Conservation (phyloP, 306 rosid species). For the Coriaria nepalensis region DNA sequence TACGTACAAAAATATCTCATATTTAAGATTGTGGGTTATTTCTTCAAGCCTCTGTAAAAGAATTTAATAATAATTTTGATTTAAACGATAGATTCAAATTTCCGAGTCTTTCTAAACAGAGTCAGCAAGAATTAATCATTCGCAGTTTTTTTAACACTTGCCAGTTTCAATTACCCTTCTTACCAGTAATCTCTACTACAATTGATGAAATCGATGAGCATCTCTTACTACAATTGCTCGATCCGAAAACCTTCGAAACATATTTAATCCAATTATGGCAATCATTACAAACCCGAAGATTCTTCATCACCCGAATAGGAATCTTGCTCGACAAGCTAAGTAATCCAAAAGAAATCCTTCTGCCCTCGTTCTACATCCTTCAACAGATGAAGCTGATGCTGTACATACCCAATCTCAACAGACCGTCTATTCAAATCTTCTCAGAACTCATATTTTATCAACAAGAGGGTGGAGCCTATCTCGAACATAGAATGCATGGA, state of each 20-base stretch:
- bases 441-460: slow-evolving; percentile 42
- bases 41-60: too few species aligned
- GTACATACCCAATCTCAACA: slow-evolving; percentile 46
- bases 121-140: too few species aligned
- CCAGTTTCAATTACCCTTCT: not conserved
- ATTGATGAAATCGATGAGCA: slow-evolving; percentile 76
- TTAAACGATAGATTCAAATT: not conserved
- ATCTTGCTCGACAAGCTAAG: slow-evolving; percentile 34
- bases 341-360: slow-evolving; percentile 56
- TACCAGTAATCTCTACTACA: slow-evolving; percentile 80
- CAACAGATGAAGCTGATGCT: slow-evolving; percentile 34
- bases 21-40: too few species aligned
- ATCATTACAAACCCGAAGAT: slow-evolving; percentile 74
- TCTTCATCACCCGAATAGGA: slow-evolving; percentile 61
- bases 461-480: slow-evolving; percentile 55
- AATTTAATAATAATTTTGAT: too few species aligned
- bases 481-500: slow-evolving; percentile 71
- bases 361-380: slow-evolving; percentile 44
- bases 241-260: slow-evolving; percentile 40
- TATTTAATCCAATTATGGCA: slow-evolving; percentile 82
- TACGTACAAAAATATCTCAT: too few species aligned
- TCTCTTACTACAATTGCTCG: slow-evolving; percentile 62
- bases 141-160: too few species aligned
- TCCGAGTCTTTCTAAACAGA: too few species aligned
- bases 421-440: slow-evolving; percentile 33